phyloP scores from a whole-genome alignment of 2,329 filamentous ascomycete genomes.

The Endocalyx cinctus region DNA sequence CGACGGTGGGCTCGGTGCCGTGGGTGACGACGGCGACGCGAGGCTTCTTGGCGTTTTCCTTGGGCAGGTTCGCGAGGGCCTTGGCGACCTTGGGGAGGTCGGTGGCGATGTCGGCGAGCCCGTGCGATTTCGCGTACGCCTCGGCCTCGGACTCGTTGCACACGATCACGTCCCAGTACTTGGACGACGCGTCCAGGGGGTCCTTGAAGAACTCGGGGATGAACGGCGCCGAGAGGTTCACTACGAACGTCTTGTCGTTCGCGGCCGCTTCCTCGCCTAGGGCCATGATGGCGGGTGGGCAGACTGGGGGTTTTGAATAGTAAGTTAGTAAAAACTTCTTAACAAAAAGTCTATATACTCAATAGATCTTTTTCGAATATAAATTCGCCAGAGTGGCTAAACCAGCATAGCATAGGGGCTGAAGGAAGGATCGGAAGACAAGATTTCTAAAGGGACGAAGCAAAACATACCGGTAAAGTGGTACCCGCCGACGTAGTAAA shows the following conservation, averaged over 20 bases:
- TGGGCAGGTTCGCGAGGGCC: constrained; percentile 80
- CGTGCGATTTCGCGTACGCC: constrained; percentile 73
- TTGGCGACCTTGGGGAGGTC: constrained; percentile 82
- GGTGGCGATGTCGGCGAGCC: constrained; percentile 16
- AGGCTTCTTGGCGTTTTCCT: constrained; percentile 82
- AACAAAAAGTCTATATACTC: background rate
- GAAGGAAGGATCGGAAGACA: background rate
- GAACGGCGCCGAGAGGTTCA: constrained; percentile 93
- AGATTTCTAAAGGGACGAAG: background rate
- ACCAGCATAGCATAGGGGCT: too few relatives aligned
- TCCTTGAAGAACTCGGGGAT: constrained; percentile 98
- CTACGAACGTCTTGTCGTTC: constrained; percentile 86
- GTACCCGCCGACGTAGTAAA: constrained; percentile 93
- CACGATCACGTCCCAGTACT: constrained; percentile 94
- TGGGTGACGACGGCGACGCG: constrained; percentile 91
- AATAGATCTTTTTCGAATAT: too few relatives aligned
- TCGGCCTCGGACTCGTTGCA: constrained; percentile 95
- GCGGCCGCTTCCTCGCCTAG: constrained; percentile 84
- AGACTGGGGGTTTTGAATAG: constrained; percentile 50
- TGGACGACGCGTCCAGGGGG: constrained; percentile 75
- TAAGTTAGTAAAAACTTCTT: too few relatives aligned
- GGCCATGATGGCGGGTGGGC: constrained; percentile 82
- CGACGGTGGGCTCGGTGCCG: constrained; percentile 84
- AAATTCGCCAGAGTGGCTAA: too few relatives aligned
- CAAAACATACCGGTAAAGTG: constrained; percentile 68